A percentile compares a stretch with the other conserved stretches of the same genome.
Conservation (phyloP, 768 basidiomycete species). For the Phylloporus sp. region DNA sequence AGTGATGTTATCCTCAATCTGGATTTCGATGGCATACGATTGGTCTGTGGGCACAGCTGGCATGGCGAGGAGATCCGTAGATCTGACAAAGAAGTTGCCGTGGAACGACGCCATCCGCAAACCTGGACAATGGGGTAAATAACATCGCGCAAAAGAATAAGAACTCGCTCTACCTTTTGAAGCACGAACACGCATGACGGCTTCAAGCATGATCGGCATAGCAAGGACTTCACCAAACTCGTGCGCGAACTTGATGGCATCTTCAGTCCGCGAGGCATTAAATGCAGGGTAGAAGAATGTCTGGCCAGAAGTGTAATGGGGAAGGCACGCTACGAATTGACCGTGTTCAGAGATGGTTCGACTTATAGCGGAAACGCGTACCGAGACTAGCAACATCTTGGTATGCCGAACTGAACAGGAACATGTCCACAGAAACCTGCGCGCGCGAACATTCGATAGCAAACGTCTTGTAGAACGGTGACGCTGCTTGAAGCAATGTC, state of each 20-base stretch:
- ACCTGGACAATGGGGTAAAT: slow-evolving; percentile 39
- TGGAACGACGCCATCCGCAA: slow-evolving; percentile 97
- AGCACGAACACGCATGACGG: slow-evolving; percentile 97
- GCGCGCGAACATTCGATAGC: slow-evolving; percentile 97
- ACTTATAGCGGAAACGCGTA: slow-evolving; percentile 24
- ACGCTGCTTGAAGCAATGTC: slow-evolving; percentile 85
- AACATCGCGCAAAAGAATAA: neutral
- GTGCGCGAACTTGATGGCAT: slow-evolving; percentile 97
- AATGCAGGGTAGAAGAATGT: slow-evolving; percentile 99
- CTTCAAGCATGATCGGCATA: slow-evolving; percentile 93
- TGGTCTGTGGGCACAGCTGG: slow-evolving; percentile 96
- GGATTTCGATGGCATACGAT: slow-evolving; percentile 91
- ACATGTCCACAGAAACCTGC: slow-evolving; percentile 99
- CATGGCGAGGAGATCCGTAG: slow-evolving; percentile 93
- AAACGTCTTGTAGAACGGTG: slow-evolving; percentile 96
- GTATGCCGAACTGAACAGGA: slow-evolving; percentile 90
- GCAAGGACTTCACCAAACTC: slow-evolving; percentile 93
- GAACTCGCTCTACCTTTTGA: slow-evolving; percentile 62
- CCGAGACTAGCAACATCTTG: slow-evolving; percentile 94
- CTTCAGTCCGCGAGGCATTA: slow-evolving; percentile 90
- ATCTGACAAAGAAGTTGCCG: slow-evolving; percentile 97
- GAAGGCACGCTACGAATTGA: slow-evolving; percentile 64
- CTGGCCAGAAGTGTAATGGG: slow-evolving; percentile 96
- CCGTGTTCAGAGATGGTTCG: neutral
- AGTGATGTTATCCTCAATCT: slow-evolving; percentile 91